Evolutionary conservation across 768 basidiomycete genomes (phyloP), one percentile per base, ranked within the genome.

Genomic region (Amyloporia xantha): DNA sequence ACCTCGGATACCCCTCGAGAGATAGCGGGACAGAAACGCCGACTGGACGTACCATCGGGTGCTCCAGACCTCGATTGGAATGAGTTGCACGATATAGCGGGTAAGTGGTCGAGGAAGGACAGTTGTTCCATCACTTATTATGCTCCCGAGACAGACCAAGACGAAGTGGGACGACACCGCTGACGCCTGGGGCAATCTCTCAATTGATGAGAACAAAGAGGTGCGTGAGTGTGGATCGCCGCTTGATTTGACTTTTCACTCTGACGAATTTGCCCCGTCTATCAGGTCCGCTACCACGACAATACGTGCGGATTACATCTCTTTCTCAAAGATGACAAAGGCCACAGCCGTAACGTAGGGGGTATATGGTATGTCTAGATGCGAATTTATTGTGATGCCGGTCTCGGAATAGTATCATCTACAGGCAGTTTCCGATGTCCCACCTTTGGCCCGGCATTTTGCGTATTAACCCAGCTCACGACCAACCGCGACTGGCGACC

Each of bases 201-300:
- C 86, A 10, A 68, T 89, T 37, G 84, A 87, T 54, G 86, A 88
- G 62, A 79, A 87, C 58, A 77, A 75, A 58, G 85, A 89, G 68
- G 86, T 85, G 51, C 13, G 61, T n/a, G n/a, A n/a, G n/a, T n/a
- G n/a, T n/a, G 27, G 19, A 36, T 33, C 21, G 6, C 25, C 19
- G 30, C 9, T 15, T 15, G 30, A 33, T 7, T 7, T 33, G 30
- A 15, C 15, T 15, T 33, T 15, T 7, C 30, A 15, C 7, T 7
- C 30, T 33, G 30, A 33, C 30, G 30, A 7, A 33, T 15, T n/a
- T 15, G 30, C 7, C 30, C 9, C 15, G 30, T 33, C 30, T 7
- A 28, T 23, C 38, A 93, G 82, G 77, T 94, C 33, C 83, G 92
- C 44, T 94, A 84, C 61, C 91, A 93, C 51, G 87, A 89, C 10